Conservation (phyloP, 2,329 filamentous ascomycete species). For the Alternaria rosae region DNA sequence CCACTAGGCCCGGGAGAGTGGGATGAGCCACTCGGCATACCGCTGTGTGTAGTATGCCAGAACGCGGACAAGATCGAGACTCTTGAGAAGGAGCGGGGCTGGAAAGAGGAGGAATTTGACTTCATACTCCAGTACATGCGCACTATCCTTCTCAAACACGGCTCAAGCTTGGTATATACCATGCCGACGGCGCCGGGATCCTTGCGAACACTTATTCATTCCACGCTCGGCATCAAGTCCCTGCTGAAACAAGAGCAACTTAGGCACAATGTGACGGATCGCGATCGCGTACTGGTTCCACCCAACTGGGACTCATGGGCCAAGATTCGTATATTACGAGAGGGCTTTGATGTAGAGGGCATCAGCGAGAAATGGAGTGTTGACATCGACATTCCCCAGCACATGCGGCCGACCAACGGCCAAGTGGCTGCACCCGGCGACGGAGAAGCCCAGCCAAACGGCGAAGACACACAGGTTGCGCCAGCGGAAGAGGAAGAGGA, state of each 20-base stretch:
- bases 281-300: slow-evolving; percentile 92
- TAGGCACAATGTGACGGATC: slow-evolving; percentile 82
- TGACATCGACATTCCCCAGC: slow-evolving; percentile 68
- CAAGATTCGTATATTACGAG: slow-evolving; percentile 90
- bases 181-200: slow-evolving; percentile 69
- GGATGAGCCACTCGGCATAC: slow-evolving; percentile 87
- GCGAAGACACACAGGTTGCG: slow-evolving; percentile 5
- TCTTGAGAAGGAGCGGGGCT: slow-evolving; percentile 86
- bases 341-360: slow-evolving; percentile 89
- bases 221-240: slow-evolving; percentile 84
- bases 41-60: slow-evolving; percentile 93
- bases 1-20: slow-evolving; percentile 89
- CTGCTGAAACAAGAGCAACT: slow-evolving; percentile 63
- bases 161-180: slow-evolving; percentile 66
- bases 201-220: slow-evolving; percentile 81
- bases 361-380: slow-evolving; percentile 86
- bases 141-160: slow-evolving; percentile 79
- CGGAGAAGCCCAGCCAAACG: slow-evolving; percentile 19
- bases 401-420: slow-evolving; percentile 35
- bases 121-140: slow-evolving; percentile 92
- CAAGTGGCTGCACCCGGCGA: slow-evolving; percentile 22
- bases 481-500: slow-evolving; percentile 24
- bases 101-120: slow-evolving; percentile 97
- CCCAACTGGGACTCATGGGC: slow-evolving; percentile 99
- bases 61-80: slow-evolving; percentile 92